Base-by-base conservation (phyloP, 2,329 filamentous ascomycete species). In the Diaporthe australafricana region DNA sequence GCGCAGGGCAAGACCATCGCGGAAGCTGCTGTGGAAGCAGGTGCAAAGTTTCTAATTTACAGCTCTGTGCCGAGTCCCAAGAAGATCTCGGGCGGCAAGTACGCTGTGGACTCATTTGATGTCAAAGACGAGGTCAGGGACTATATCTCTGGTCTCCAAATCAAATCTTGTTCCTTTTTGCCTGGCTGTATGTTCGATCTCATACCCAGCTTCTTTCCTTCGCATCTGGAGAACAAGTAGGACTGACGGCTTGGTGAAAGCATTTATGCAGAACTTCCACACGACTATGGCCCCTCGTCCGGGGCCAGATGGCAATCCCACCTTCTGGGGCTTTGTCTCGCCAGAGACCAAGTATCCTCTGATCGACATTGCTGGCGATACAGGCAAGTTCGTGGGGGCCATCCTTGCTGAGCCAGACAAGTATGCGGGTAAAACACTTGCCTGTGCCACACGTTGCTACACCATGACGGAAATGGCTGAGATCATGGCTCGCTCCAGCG, bases 51-150 rank as follows among this genome's bases (percentile, higher is more conserved):
- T 72, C 78, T 86, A 55, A 80, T 87, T 73, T 87, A 83, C 79
- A 86, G 84, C 9, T 84, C 84, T 9, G 80, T 87, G 47, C 77
- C 83, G 47, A 76, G 85, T 72, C 78, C 82, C 35, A 81, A 79
- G 2, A 76, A 84, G 47, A 75, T 84, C 1, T 80, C 82, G 50
- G 78, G 79, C 0, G 85, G 85, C 2, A 77, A 75, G 0, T 77
- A 86, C 1, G 50, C 77, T 4, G 75, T 82, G 22, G 83, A 87
- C 60, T 85, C 87, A 71, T 91, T 91, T 72, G 89, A 91, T 75
- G 81, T 80, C 72, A 91, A 91, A 77, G 86, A 87, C 35, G 79
- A 86, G 40, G 84, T 88, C 16, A 88, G 90, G 74, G 72, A 82
- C n/a, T 90, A 91, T 74, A 89, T 91, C 70, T 85, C 87, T 14